Evolutionary conservation across 768 basidiomycete species (phyloP).

Genomic region (Hygrophoropsis aurantiaca): DNA sequence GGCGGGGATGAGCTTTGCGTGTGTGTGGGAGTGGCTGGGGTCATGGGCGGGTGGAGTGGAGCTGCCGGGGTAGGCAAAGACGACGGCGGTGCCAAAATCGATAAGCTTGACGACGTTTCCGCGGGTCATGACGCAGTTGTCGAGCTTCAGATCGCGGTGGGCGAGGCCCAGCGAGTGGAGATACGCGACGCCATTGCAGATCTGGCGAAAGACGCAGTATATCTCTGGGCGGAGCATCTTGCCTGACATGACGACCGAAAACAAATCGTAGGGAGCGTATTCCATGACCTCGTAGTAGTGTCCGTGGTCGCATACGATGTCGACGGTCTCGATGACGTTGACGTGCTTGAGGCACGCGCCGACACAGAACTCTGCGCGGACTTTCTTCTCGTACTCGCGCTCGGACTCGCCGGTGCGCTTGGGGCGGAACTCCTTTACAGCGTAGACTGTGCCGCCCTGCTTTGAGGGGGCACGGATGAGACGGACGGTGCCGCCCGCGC

Average conservation of each 20-base stretch:
- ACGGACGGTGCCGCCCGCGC: constrained; percentile 97
- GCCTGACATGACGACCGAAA: constrained; percentile 99
- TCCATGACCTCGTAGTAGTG: constrained; percentile 99
- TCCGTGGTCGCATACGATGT: constrained; percentile 96
- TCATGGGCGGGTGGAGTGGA: constrained; percentile 5
- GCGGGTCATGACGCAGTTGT: constrained; percentile 99
- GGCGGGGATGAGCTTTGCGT: constrained; percentile 51
- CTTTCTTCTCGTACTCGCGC: constrained; percentile 99
- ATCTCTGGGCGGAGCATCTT: constrained; percentile 99
- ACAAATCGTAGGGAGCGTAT: constrained; percentile 97
- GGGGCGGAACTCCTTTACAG: constrained; percentile 96
- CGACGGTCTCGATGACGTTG: constrained; percentile 97
- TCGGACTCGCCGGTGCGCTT: constrained; percentile 86
- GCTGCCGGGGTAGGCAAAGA: constrained; percentile 98
- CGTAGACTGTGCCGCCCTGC: constrained; percentile 82
- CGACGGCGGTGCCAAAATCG: constrained; percentile 99
- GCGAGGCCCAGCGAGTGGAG: constrained; percentile 97
- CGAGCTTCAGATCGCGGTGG: constrained; percentile 97
- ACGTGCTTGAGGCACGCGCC: constrained; percentile 91
- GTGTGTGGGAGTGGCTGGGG: constrained; percentile 46
- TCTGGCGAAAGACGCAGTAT: constrained; percentile 98
- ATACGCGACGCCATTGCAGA: constrained; percentile 97
- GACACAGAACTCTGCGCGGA: constrained; percentile 98
- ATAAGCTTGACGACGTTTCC: constrained; percentile 97
- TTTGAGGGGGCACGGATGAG: constrained; percentile 87